Conservation (phyloP, 2,329 filamentous ascomycete species). For the Colletotrichum sp. region DNA sequence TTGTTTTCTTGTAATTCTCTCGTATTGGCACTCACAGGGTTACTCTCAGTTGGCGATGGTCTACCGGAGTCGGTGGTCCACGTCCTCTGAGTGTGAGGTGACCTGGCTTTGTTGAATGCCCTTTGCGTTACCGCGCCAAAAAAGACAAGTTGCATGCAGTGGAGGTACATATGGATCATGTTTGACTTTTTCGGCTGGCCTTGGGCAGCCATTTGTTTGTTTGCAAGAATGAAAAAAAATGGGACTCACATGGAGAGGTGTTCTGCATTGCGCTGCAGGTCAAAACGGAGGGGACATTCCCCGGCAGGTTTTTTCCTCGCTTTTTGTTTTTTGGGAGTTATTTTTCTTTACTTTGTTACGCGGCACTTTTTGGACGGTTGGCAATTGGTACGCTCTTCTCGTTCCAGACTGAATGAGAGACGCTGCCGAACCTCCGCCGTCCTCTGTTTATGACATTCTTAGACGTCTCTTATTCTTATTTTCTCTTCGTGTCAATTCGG, state of each 20-base stretch:
- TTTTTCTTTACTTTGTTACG: constrained; percentile 18
- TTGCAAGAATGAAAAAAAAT: constrained; percentile 27
- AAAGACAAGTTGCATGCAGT: not conserved
- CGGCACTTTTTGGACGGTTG: not conserved
- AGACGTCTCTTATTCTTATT: constrained; percentile 20
- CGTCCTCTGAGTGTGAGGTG: not conserved
- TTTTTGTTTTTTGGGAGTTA: constrained; percentile 24
- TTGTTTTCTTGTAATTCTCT: not conserved
- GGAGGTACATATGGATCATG: constrained; percentile 25
- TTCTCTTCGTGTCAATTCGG: constrained; percentile 15
- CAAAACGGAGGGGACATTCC: constrained; percentile 29
- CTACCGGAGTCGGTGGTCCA: not conserved
- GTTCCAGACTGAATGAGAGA: not conserved
- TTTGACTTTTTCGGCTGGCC: constrained; percentile 28
- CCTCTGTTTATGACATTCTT: constrained; percentile 18
- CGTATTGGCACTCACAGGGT: not conserved
- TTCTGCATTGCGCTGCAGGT: constrained; percentile 44
- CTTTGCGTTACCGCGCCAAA: not conserved
- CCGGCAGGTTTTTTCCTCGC: constrained; percentile 17
- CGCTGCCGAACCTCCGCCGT: not conserved
- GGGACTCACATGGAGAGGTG: constrained; percentile 34
- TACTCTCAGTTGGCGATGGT: not conserved
- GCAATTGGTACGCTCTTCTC: not conserved
- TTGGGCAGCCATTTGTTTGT: constrained; percentile 25
- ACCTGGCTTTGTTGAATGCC: not conserved